Evolutionary conservation across 495 filamentous ascomycete species (phyloP).

Genomic region (Pseudotulostoma volvatum): DNA sequence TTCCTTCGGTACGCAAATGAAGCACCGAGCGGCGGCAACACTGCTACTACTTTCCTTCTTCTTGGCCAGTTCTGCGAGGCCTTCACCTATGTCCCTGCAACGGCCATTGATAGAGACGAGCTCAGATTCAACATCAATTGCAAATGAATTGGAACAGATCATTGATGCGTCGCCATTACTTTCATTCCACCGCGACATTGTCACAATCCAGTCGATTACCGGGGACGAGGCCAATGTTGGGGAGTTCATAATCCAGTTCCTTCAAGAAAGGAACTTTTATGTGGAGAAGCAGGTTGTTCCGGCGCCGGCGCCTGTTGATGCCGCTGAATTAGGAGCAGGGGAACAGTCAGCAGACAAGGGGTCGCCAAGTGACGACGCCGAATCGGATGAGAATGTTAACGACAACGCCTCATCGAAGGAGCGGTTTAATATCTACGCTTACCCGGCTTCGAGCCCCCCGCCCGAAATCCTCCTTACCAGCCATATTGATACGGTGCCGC

Average conservation of each 20-base stretch:
- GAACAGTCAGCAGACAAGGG: too few relatives aligned
- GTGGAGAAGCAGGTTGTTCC: slow-evolving; percentile 44
- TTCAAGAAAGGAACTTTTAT: slow-evolving; percentile 46
- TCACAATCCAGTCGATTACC: slow-evolving; percentile 62
- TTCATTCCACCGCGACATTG: slow-evolving; percentile 57
- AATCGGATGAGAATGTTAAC: neutral
- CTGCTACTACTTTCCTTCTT: too few relatives aligned
- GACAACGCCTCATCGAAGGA: slow-evolving; percentile 10
- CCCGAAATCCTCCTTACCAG: slow-evolving; percentile 57
- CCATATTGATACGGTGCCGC: slow-evolving; percentile 57
- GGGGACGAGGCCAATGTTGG: slow-evolving; percentile 54
- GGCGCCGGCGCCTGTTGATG: too few relatives aligned
- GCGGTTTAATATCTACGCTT: slow-evolving; percentile 69
- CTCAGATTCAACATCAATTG: neutral
- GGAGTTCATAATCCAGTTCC: slow-evolving; percentile 49
- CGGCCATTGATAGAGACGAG: too few relatives aligned
- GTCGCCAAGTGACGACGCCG: neutral
- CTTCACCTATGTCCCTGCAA: too few relatives aligned
- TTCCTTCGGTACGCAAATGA: too few relatives aligned
- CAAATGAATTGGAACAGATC: slow-evolving; percentile 10
- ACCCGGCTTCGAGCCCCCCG: slow-evolving; percentile 35
- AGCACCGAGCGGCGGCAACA: too few relatives aligned
- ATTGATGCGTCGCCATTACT: slow-evolving; percentile 40
- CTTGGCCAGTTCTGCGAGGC: too few relatives aligned
- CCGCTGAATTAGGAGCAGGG: too few relatives aligned